Evolutionary conservation across 2,329 filamentous ascomycete species (phyloP), one percentile per base, ranked within the genome.

Genomic region (Fusarium begoniae): DNA sequence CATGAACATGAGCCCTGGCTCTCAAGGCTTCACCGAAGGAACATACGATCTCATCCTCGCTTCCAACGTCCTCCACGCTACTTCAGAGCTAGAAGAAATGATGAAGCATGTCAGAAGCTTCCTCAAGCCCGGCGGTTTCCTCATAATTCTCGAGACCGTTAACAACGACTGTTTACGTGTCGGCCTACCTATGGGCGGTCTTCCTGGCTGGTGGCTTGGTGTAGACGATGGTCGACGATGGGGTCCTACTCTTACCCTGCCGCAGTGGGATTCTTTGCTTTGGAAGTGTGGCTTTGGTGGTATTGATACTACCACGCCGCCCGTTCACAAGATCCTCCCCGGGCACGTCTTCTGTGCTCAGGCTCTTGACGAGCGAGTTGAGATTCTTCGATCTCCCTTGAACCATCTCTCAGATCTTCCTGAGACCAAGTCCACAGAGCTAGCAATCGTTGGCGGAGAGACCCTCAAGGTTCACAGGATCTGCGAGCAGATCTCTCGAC

Each of bases 171-270:
- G 55, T 12, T 17, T 69, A 9, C 54, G 54, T 1, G 50, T 51
- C 6, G 62, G 66, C 0, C 4, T 66, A 11, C 58, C 58, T 20
- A 63, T 66, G 58, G 64, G 64, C 3, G 4, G 37, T 40, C 58
- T 66, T 26, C 64, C 64, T 28, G 64, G 64, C 0, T 66, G 64
- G 64, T 66, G 64, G 64, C 47, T 63, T 1, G 58, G 48, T 17
- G 64, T 8, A 2, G 40, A 63, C 6, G 7, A 44, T 17, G 64
- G 64, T 1, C 22, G 64, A 38, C 44, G 43, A 0, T 40, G 55
- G 28, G 57, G 58, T 9, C 64, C 64, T 17, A 57, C 43, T 3
- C 35, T 63, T 3, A 41, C 24, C 0, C 38, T 56, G 1, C 24
- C 38, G 26, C 26, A 40, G 20, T 56, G 54, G 54, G 40, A 56